Conservation (phyloP, 2,329 filamentous ascomycete species). For the Colletotrichum lini region DNA sequence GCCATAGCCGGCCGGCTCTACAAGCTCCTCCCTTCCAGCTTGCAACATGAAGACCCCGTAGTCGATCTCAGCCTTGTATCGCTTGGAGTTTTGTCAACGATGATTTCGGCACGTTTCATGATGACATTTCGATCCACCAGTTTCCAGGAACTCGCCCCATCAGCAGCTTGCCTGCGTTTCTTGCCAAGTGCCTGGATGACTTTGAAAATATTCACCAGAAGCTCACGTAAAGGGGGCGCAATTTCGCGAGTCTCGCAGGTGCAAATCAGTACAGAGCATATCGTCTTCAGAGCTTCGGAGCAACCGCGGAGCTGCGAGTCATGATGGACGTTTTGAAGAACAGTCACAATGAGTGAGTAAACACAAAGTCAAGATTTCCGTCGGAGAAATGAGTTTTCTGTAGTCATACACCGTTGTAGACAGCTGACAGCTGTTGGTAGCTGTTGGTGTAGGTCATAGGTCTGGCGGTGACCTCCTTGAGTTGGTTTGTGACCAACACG, state of each 20-base stretch:
- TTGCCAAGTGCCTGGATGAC: slow-evolving; percentile 59
- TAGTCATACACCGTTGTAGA: neutral
- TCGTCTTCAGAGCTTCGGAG: slow-evolving; percentile 43
- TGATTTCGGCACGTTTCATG: slow-evolving; percentile 57
- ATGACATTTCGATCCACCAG: slow-evolving; percentile 53
- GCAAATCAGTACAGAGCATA: slow-evolving; percentile 63
- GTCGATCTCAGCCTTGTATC: slow-evolving; percentile 58
- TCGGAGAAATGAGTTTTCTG: no score
- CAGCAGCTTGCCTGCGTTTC: slow-evolving; percentile 58
- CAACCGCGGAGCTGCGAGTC: slow-evolving; percentile 19
- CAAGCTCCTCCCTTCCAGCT: slow-evolving; percentile 51
- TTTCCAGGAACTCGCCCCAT: slow-evolving; percentile 62
- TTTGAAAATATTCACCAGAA: slow-evolving; percentile 49
- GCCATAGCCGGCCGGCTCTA: slow-evolving; percentile 54
- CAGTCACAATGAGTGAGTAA: no score
- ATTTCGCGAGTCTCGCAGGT: slow-evolving; percentile 61
- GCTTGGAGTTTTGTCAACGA: slow-evolving; percentile 59
- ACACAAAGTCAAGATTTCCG: no score
- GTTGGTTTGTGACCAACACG: fast-evolving
- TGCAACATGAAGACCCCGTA: slow-evolving; percentile 47
- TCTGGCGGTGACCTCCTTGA: neutral
- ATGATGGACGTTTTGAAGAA: slow-evolving; percentile 13
- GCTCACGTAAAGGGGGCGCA: slow-evolving; percentile 58
- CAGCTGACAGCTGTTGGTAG: neutral
- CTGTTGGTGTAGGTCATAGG: no score